Base-by-base conservation (phyloP, 495 filamentous ascomycete genomes). In the Penicillium mononematosum region DNA sequence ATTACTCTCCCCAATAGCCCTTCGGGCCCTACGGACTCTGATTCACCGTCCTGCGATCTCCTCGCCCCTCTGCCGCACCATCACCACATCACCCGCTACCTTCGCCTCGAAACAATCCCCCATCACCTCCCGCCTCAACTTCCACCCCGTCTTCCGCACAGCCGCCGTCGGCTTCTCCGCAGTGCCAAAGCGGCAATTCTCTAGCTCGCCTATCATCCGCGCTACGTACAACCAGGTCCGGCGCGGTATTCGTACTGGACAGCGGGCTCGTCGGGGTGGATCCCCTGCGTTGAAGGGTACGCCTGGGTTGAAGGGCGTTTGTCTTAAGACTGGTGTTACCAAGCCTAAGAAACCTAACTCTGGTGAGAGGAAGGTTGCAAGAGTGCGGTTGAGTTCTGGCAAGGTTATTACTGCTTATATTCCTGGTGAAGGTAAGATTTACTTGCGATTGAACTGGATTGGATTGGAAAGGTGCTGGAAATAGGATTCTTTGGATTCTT, bases 301-400 rank as follows among this genome's bases (percentile, higher is more conserved):
- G 22, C 90, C 94, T 12, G 82, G 87, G 69, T 84, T 96, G 78
- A 98, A 98, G 75, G 94, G 91, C 58, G 94, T 98, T 24, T 98
- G 95, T 73, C 73, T 98, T 55, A 91, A 92, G 69, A 95, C 96
- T 55, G 87, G 86, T 67, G 87, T 91, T 44, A 92, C 89, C 65
- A 92, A 92, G 68, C 94, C 94, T 22, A 98, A 98, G 85, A 98
- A 98, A 76, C 94, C 94, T 44, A 98, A 98, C 71, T 98, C 94
- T 17, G 95, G 89, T 31, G 90, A 96, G 75, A 76, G 94, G 45
- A 98, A 98, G 79, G 89, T 87, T 24, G 92, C 92, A 1, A 87
- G 91, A 71, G 86, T 98, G 16, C 75, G 92, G 57, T 78, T 98
- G 73, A 94, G 90, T 61, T 91, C 83, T 64, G 95, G 94, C 61